These are phyloP conservation scores for Paecilomyces dactylethromorphus DNA, from an alignment of 2,329 filamentous ascomycete species.

Conservation along the genomic window DNA sequence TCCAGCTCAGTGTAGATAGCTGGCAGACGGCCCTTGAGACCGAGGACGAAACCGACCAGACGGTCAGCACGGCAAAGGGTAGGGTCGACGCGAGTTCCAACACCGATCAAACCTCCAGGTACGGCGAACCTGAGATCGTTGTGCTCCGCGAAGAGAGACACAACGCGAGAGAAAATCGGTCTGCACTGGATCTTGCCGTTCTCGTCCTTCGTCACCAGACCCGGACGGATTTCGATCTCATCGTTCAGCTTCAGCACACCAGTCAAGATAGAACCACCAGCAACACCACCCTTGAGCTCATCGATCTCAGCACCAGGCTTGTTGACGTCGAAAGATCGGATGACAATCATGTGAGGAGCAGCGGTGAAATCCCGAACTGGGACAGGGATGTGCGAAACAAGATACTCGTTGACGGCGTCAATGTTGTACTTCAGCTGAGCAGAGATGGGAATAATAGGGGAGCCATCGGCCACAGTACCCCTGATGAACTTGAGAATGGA, in stretches of 20 bases:
- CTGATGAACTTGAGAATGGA: conserved; percentile 98
- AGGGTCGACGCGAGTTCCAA: conserved; percentile 93
- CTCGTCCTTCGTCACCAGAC: conserved; percentile 93
- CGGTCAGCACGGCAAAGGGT: conserved; percentile 98
- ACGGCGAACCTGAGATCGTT: conserved; percentile 99
- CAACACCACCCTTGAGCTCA: conserved; percentile 96
- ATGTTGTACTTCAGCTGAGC: conserved; percentile 99
- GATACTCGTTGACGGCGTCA: conserved; percentile 92
- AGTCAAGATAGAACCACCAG: conserved; percentile 91
- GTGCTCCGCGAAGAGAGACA: conserved; percentile 93
- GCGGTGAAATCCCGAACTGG: conserved; percentile 84
- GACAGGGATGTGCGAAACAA: conserved; percentile 91
- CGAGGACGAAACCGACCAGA: conserved; percentile 95
- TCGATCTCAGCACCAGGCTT: conserved; percentile 99
- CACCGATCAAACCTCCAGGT: conserved; percentile 94
- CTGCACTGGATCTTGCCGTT: conserved; percentile 92
- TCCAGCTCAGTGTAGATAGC: conserved; percentile 98
- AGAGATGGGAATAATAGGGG: conserved; percentile 92
- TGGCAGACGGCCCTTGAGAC: conserved; percentile 85
- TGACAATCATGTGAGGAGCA: conserved; percentile 97
- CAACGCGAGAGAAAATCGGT: conserved; percentile 91
- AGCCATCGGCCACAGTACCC: conserved; percentile 90
- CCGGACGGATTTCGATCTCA: conserved; percentile 97
- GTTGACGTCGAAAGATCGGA: conserved; percentile 99
- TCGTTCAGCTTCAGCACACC: conserved; percentile 95